Conservation (phyloP, 140 eudicot genomes). For the Senecio squalidus region DNA sequence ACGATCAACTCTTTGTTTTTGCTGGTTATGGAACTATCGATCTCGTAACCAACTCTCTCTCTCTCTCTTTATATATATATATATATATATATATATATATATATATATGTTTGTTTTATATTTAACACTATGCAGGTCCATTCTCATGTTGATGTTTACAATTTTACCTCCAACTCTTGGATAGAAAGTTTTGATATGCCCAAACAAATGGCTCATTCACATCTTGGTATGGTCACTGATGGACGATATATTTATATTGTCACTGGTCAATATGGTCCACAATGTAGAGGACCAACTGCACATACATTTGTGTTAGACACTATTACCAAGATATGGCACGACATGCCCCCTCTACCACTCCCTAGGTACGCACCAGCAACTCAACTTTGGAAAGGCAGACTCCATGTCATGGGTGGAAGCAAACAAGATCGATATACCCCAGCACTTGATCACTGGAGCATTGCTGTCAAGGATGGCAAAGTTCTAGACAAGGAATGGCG, state of each 20-base stretch:
- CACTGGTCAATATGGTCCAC: constrained; percentile 98
- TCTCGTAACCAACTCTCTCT: constrained; percentile 31
- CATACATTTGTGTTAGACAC: constrained; percentile 82
- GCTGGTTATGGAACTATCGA: constrained; percentile 94
- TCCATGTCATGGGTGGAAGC: constrained; percentile 99
- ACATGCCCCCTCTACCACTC: constrained; percentile 78
- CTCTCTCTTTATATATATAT: too few species aligned
- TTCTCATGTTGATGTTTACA: constrained; percentile 94
- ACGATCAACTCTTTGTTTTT: constrained; percentile 72
- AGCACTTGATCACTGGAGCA: constrained; percentile 89
- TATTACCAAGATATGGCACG: constrained; percentile 66
- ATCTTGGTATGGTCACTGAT: constrained; percentile 95
- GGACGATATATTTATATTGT: constrained; percentile 83
- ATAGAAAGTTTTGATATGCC: constrained; percentile 92
- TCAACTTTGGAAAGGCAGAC: constrained; percentile 97
- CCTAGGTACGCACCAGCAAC: constrained; percentile 99
- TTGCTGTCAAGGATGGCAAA: constrained; percentile 85
- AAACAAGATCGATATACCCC: constrained; percentile 80
- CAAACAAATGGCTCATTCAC: constrained; percentile 97
- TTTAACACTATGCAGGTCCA: constrained; percentile 54
- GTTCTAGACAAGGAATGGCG: constrained; percentile 87
- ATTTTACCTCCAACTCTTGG: constrained; percentile 81
- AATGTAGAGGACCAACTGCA: constrained; percentile 93
- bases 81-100: too few species aligned
- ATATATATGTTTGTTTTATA: too few species aligned